Base-by-base conservation (phyloP, 768 basidiomycete genomes). In the Filobasidium floriforme region DNA sequence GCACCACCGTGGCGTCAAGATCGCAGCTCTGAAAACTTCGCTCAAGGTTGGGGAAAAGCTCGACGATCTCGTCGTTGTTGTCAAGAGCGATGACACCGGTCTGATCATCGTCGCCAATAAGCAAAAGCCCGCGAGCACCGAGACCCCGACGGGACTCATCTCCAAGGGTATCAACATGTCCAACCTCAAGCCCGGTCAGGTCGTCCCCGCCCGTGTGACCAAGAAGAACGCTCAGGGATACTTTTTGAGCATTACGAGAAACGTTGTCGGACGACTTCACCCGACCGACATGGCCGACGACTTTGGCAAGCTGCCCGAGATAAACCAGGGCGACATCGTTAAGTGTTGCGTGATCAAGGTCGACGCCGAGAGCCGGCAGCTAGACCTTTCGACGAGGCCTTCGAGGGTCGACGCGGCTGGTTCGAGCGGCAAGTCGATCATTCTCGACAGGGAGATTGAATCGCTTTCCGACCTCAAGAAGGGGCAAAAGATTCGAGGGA, bases 281-380 rank as follows among this genome's bases (percentile, higher is more conserved):
- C 86, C 89, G 1, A 90, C 88, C 10, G 92, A 97, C 70, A 78
- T 85, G 10, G 83, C 83, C 24, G 94, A 98, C 76, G 85, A 94
- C 75, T 93, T 86, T 69, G 86, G 86, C 65, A 72, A 76, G 40
- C 84, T 69, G 14, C 59, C 71, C 29, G 76, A 37, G 76, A 83
- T 9, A 84, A 87, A 73, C 5, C 62, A 54, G n/a, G 71, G 73
- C 5, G 69, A 78, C 7, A 79, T 89, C 44, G 76, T 96, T 68
- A 86, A 86, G 71, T 88, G 87, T 1, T 81, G 81, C 10, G 87
- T 97, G 10, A 75, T 93, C 61, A 83, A 80, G 10, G 82, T 92
- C 52, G 87, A 96, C 73, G 79, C 82, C 49, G 79, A 81, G 54
- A 85, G 83, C 72, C 84, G 85, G 63, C 86, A 87, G 43, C 79